phyloP scores from a whole-genome alignment of 306 rosid species.

The Gillenia trifoliata region DNA sequence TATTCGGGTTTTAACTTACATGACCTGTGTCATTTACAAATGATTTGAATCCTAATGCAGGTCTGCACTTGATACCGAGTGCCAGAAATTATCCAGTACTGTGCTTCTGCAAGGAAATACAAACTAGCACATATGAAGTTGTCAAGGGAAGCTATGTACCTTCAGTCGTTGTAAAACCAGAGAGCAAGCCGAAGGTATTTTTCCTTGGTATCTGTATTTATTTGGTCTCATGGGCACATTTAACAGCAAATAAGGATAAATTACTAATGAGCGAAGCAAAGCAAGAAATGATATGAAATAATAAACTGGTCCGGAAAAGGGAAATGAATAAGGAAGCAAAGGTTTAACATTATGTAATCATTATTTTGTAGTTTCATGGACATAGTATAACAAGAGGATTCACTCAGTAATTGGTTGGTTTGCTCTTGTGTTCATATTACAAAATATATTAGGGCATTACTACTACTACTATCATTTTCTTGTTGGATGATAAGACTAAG shows the following conservation, averaged over 20 bases:
- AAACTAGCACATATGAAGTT: constrained; percentile 64
- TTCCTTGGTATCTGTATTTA: background rate
- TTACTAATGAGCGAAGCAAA: background rate
- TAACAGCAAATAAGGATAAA: background rate
- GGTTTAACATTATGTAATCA: background rate
- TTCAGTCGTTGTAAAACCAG: constrained; percentile 26
- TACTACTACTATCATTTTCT: too few relatives aligned
- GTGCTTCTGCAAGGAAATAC: constrained; percentile 51
- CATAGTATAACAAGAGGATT: background rate
- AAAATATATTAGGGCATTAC: background rate
- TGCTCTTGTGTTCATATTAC: background rate
- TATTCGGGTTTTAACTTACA: too few relatives aligned
- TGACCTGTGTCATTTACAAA: too few relatives aligned
- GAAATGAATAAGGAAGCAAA: background rate
- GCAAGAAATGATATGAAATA: background rate
- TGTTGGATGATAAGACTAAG: background rate
- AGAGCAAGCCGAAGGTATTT: constrained; percentile 43
- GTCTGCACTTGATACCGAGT: constrained; percentile 15
- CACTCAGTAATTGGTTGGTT: background rate
- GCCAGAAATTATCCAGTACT: constrained; percentile 38
- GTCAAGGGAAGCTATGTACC: constrained; percentile 78
- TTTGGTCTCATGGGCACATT: background rate
- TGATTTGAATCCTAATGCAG: constrained; percentile 21
- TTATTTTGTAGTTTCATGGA: background rate
- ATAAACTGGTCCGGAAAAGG: background rate